Conservation (phyloP, 352 stramenopile species). For the Globisporangium perplexum region DNA sequence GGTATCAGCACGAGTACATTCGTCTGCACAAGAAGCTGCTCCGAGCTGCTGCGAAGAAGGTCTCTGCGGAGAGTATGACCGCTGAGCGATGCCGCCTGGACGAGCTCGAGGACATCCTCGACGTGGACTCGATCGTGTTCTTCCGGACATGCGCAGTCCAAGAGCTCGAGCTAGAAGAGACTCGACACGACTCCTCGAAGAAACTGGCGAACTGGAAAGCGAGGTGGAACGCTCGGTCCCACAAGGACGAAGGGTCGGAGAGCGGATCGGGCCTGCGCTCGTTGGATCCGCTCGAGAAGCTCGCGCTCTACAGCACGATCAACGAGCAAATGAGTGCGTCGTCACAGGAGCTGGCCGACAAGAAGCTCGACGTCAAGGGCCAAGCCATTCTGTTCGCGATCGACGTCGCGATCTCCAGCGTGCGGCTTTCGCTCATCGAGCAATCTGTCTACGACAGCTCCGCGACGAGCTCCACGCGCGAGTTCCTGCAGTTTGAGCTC, state of each 20-base stretch:
- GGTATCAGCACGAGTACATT: constrained; percentile 69
- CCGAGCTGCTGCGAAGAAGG: constrained; percentile 50
- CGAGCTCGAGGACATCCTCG: constrained; percentile 62
- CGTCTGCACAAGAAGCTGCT: constrained; percentile 68
- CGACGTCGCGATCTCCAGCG: constrained; percentile 58
- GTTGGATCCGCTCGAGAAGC: constrained; percentile 39
- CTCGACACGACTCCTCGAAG: constrained; percentile 55
- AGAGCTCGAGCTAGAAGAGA: constrained; percentile 65
- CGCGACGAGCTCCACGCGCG: constrained; percentile 18
- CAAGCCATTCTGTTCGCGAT: constrained; percentile 62
- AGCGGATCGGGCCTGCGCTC: constrained; percentile 10
- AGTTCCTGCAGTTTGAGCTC: constrained; percentile 70
- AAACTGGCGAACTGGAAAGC: constrained; percentile 70
- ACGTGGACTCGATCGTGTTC: constrained; percentile 79
- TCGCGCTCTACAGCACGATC: constrained; percentile 46
- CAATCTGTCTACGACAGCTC: constrained; percentile 6
- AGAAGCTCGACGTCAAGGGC: constrained; percentile 35
- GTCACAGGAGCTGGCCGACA: constrained; percentile 31
- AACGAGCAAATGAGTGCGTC: constrained; percentile 62
- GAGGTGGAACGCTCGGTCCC: constrained; percentile 36
- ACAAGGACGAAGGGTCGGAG: constrained; percentile 2
- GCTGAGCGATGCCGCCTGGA: constrained; percentile 40
- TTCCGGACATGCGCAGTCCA: constrained; percentile 60
- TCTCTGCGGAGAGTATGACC: constrained; percentile 34
- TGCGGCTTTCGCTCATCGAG: constrained; percentile 35